phyloP scores from a whole-genome alignment of 1,284 basidiomycete species.

The Heterobasidion annosum region DNA sequence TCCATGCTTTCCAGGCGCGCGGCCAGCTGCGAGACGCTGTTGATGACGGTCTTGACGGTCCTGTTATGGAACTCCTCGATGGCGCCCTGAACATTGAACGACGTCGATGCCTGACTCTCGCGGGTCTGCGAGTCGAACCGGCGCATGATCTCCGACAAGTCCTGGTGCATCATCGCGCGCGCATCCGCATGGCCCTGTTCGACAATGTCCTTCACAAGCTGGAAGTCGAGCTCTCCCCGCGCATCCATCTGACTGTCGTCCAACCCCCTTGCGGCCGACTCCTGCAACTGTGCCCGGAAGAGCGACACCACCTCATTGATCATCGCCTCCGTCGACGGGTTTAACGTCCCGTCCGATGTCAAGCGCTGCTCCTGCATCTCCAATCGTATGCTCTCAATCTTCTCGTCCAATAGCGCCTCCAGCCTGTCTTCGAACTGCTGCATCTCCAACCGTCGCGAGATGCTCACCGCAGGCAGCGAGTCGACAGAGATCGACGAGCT shows the following conservation, averaged over 20 bases:
- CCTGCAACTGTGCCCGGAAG: constrained; percentile 58
- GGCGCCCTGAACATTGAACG: constrained; percentile 18
- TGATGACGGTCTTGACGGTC: constrained; percentile 48
- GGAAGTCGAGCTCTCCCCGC: constrained; percentile 67
- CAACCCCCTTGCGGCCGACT: constrained; percentile 44
- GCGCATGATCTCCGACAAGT: constrained; percentile 38
- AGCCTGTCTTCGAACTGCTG: constrained; percentile 52
- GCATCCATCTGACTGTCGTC: constrained; percentile 65
- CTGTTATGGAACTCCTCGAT: constrained; percentile 50
- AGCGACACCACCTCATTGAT: constrained; percentile 58
- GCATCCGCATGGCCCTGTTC: constrained; percentile 59
- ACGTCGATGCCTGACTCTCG: constrained; percentile 10
- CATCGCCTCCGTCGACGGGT: constrained; percentile 43
- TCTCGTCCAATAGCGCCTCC: constrained; percentile 55
- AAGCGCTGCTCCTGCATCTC: constrained; percentile 25
- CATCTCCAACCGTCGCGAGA: constrained; percentile 47
- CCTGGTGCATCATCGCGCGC: constrained; percentile 44
- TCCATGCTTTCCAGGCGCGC: constrained; percentile 47
- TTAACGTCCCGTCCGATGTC: constrained; percentile 19
- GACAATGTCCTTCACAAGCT: constrained; percentile 61
- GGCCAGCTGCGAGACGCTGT: constrained; percentile 51
- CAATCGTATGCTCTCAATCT: constrained; percentile 42
- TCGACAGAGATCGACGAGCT: constrained; percentile 29
- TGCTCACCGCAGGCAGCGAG: constrained; percentile 39
- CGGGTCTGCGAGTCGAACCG: constrained; percentile 24